phyloP scores from a whole-genome alignment of 2,329 filamentous ascomycete species.

The Claviceps sp. region DNA sequence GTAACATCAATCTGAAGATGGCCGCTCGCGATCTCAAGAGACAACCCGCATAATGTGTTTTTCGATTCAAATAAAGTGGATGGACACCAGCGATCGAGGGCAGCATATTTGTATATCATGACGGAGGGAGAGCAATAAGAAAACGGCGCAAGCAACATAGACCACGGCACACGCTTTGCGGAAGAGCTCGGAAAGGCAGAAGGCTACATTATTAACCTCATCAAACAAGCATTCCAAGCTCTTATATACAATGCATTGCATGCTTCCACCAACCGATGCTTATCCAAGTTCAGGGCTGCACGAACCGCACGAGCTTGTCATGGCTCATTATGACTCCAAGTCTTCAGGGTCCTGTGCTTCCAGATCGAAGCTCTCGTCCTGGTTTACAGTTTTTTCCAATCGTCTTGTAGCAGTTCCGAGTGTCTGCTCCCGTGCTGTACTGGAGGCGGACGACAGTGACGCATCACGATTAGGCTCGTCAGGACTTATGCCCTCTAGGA shows the following conservation, averaged over 20 bases:
- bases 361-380: conserved; percentile 5
- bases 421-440: conserved; percentile 12
- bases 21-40: conserved; percentile 45
- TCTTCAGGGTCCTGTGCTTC: conserved; percentile 9
- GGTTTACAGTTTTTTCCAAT: conserved; percentile 4
- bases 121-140: conserved; percentile 10
- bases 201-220: conserved; percentile 1
- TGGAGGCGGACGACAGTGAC: conserved; percentile 11
- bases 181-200: not conserved
- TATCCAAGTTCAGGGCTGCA: not conserved
- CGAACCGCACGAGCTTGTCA: not conserved
- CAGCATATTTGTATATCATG: conserved; percentile 14
- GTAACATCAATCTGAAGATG: conserved; percentile 65
- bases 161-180: conserved; percentile 2
- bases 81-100: not conserved
- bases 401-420: conserved; percentile 7
- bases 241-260: not conserved
- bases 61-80: not conserved
- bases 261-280: not conserved
- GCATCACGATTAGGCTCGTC: conserved; percentile 2
- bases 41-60: conserved; percentile 25
- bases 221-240: not conserved
- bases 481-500: not conserved
- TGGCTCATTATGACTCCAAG: not conserved
- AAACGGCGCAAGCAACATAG: conserved; percentile 8